Percentiles rank a stretch among this genome's conserved stretches.
Evolutionary conservation across 805 yeast genomes (phyloP).

Genomic region (Citeromyces matritensis): DNA sequence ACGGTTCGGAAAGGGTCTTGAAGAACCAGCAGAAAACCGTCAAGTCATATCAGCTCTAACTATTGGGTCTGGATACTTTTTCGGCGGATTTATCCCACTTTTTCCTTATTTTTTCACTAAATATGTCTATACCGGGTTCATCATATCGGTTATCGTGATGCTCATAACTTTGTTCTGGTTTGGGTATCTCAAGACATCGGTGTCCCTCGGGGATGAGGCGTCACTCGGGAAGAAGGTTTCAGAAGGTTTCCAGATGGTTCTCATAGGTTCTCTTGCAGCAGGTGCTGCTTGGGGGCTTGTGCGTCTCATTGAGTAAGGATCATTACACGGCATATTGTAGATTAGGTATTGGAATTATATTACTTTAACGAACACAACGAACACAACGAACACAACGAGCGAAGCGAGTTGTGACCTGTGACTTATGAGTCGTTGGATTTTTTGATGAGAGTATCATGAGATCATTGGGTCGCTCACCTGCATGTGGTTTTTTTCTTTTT

Average conservation of each 20-base stretch:
- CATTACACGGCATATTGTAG: not conserved
- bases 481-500: too few species aligned
- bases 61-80: slow-evolving; percentile 75
- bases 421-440: too few species aligned
- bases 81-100: slow-evolving; percentile 88
- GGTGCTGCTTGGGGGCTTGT: slow-evolving; percentile 94
- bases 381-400: too few species aligned
- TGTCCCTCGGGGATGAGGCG: slow-evolving; percentile 72
- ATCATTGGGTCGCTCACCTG: too few species aligned
- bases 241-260: slow-evolving; percentile 85
- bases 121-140: slow-evolving; percentile 65
- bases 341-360: too few species aligned
- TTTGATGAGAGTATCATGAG: too few species aligned
- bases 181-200: slow-evolving; percentile 74
- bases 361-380: too few species aligned
- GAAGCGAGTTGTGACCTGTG: too few species aligned
- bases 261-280: slow-evolving; percentile 96
- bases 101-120: slow-evolving; percentile 78
- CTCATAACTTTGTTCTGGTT: slow-evolving; percentile 70
- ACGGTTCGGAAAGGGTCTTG: slow-evolving; percentile 81
- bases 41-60: slow-evolving; percentile 81
- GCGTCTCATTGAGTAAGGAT: slow-evolving; percentile 40
- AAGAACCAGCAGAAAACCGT: slow-evolving; percentile 89
- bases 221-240: slow-evolving; percentile 39
- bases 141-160: slow-evolving; percentile 71